These are phyloP conservation scores for Grammothele lineata DNA, from an alignment of 768 basidiomycete genomes.

Conservation along the genomic window DNA sequence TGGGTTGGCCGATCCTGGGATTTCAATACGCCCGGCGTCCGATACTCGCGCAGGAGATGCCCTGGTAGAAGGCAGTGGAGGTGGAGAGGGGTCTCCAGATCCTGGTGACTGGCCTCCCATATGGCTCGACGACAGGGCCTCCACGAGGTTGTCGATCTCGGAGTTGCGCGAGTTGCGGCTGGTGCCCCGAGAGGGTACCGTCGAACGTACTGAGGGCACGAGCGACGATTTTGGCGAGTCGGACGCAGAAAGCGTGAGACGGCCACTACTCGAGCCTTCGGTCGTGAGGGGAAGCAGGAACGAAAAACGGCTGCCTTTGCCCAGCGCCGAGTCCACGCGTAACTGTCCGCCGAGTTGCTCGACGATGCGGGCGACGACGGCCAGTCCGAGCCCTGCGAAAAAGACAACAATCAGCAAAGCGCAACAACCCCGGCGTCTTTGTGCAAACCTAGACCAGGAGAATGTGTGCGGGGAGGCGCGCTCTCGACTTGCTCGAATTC, in stretches of 20 bases:
- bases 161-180: conserved; percentile 25
- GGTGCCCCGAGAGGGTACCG: conserved; percentile 22
- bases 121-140: conserved; percentile 36
- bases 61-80: too few relatives aligned
- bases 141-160: conserved; percentile 38
- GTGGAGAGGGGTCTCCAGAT: too few relatives aligned
- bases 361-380: conserved; percentile 77
- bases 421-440: too few relatives aligned
- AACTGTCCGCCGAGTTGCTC: conserved; percentile 77
- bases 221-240: conserved; percentile 7
- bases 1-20: conserved; percentile 27
- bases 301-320: conserved; percentile 66
- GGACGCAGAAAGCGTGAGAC: conserved; percentile 14
- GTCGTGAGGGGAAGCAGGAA: conserved; percentile 64
- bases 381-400: conserved; percentile 59
- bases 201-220: conserved; percentile 1
- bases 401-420: too few relatives aligned
- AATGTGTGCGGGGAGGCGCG: conserved; percentile 33
- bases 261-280: conserved; percentile 18
- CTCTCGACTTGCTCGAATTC: conserved; percentile 77
- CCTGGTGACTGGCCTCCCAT: conserved; percentile 3
- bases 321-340: conserved; percentile 68
- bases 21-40: conserved; percentile 1
- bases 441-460: conserved; percentile 46
- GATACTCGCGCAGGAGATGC: background rate